Conservation (phyloP, 2,329 filamentous ascomycete genomes). For the Neonectria faginata region DNA sequence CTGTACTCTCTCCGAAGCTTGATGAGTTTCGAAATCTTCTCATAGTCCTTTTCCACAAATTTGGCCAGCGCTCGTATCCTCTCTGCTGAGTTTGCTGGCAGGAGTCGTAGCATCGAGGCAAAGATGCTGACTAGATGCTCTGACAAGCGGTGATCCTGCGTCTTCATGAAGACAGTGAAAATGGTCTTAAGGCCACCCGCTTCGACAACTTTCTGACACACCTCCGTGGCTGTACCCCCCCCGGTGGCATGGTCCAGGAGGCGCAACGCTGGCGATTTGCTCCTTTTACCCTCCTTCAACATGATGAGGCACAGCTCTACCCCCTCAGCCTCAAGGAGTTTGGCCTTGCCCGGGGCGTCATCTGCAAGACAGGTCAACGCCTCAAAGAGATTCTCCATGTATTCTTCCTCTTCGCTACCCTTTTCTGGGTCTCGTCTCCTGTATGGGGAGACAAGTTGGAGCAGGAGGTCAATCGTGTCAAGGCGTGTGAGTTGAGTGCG, state of each 20-base stretch:
- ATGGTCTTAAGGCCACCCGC: conserved; percentile 85
- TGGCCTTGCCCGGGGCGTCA: conserved; percentile 77
- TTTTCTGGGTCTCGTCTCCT: conserved; percentile 87
- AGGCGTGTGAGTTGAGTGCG: conserved; percentile 70
- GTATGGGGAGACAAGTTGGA: conserved; percentile 87
- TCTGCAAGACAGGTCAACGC: conserved; percentile 84
- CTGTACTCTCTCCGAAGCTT: conserved; percentile 78
- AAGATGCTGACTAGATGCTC: conserved; percentile 91
- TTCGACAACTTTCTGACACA: conserved; percentile 83
- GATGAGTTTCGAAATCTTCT: conserved; percentile 81
- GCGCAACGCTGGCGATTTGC: conserved; percentile 80
- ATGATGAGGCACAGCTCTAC: conserved; percentile 93
- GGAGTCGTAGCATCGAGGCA: conserved; percentile 79
- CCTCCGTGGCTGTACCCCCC: conserved; percentile 60
- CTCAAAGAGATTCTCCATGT: conserved; percentile 94
- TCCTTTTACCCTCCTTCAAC: conserved; percentile 88
- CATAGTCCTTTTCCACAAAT: conserved; percentile 94
- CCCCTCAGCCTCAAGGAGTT: conserved; percentile 90
- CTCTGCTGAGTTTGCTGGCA: conserved; percentile 81
- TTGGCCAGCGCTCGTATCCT: conserved; percentile 91
- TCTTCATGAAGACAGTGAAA: conserved; percentile 91
- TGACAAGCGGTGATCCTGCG: conserved; percentile 73
- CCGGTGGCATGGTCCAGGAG: conserved; percentile 85
- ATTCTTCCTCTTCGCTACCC: conserved; percentile 92
- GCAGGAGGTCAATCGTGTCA: conserved; percentile 81